A percentile compares a stretch with the other conserved stretches of the same genome.
Conservation (phyloP, 768 basidiomycete species). For the Boletus subparvulus region DNA sequence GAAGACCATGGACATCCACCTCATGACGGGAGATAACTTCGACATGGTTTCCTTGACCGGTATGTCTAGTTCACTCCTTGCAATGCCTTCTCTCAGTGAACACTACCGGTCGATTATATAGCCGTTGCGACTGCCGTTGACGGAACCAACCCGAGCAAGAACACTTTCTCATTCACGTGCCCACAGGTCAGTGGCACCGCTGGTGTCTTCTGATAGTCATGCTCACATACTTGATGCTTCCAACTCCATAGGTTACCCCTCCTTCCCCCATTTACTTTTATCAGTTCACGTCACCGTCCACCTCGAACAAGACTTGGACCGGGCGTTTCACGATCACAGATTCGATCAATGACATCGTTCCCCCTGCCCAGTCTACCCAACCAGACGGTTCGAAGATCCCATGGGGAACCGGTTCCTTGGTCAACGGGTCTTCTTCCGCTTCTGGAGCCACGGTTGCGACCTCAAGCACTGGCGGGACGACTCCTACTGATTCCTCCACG, state of each 20-base stretch:
- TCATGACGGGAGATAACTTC: slow-evolving; percentile 78
- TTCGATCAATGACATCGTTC: slow-evolving; percentile 41
- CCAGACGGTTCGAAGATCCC: slow-evolving; percentile 50
- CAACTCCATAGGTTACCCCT: slow-evolving; percentile 49
- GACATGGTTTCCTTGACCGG: slow-evolving; percentile 67
- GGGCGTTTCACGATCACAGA: slow-evolving; percentile 74
- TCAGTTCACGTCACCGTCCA: slow-evolving; percentile 56
- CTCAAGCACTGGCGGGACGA: slow-evolving; percentile 2
- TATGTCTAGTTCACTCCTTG: slow-evolving; percentile 34
- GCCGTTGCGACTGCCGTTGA: slow-evolving; percentile 61
- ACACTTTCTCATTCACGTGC: slow-evolving; percentile 56
- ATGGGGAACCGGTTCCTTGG: slow-evolving; percentile 66
- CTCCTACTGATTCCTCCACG: background rate
- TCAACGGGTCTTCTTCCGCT: slow-evolving; percentile 39
- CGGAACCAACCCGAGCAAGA: slow-evolving; percentile 52
- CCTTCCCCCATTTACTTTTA: slow-evolving; percentile 78
- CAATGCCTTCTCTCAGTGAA: background rate
- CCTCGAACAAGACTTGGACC: slow-evolving; percentile 57
- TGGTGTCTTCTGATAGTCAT: background rate
- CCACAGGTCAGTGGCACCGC: slow-evolving; percentile 49
- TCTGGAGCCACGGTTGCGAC: slow-evolving; percentile 4
- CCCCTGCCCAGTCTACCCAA: slow-evolving; percentile 54
- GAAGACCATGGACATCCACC: slow-evolving; percentile 71
- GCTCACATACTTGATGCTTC: background rate
- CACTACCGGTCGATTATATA: slow-evolving; percentile 25